Conservation (phyloP, 1,284 basidiomycete genomes). For the Fistulina hepatica region DNA sequence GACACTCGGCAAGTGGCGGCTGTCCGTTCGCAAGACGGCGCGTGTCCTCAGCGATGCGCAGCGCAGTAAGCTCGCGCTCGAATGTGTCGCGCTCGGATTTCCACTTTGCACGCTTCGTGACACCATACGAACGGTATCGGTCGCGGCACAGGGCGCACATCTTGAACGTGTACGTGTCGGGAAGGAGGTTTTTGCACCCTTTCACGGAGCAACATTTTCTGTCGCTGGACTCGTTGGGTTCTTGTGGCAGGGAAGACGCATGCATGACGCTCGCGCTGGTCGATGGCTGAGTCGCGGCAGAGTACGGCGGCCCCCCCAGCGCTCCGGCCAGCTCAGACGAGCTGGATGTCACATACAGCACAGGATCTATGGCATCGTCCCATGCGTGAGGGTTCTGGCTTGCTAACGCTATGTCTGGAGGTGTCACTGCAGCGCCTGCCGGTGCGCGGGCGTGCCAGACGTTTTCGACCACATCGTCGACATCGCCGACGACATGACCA, state of each 20-base stretch:
- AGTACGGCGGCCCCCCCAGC: slow-evolving; percentile 20
- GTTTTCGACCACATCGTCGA: slow-evolving; percentile 11
- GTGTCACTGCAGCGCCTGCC: too few species aligned
- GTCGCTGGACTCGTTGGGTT: slow-evolving; percentile 4
- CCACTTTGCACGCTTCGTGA: slow-evolving; percentile 44
- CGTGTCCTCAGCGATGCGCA: slow-evolving; percentile 30
- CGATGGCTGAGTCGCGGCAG: background rate
- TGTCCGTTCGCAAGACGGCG: slow-evolving; percentile 27
- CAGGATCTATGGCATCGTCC: too few species aligned
- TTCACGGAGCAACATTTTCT: slow-evolving; percentile 40
- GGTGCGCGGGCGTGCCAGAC: too few species aligned
- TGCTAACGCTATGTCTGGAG: too few species aligned
- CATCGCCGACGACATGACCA: slow-evolving; percentile 14
- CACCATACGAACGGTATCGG: slow-evolving; percentile 40
- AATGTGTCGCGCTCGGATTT: slow-evolving; percentile 35
- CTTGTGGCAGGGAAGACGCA: too few species aligned
- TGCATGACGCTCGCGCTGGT: background rate
- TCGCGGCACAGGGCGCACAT: slow-evolving; percentile 44
- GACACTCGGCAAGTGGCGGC: slow-evolving; percentile 23
- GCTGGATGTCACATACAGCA: too few species aligned
- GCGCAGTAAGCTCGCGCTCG: slow-evolving; percentile 30
- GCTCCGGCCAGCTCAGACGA: slow-evolving; percentile 8
- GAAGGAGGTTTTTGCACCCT: slow-evolving; percentile 36
- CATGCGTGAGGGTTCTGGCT: too few species aligned
- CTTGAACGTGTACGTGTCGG: slow-evolving; percentile 33